A percentile compares a stretch with the other conserved stretches of the same genome.
Conservation (phyloP, 192 early-diverging fungal genomes). For the Glomus cerebriforme region DNA sequence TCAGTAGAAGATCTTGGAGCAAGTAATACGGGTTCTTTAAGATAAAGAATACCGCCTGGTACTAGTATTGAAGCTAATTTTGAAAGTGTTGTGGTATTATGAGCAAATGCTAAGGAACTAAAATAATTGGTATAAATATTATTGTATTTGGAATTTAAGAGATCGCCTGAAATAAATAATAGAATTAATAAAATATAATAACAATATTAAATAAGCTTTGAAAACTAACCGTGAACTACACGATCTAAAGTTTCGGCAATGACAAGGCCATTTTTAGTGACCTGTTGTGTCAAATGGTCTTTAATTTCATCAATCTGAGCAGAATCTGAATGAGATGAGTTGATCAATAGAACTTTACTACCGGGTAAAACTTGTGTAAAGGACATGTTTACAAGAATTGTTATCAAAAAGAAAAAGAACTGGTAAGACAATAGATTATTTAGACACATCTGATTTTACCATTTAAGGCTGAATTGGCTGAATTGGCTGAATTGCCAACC, state of each 20-base stretch:
- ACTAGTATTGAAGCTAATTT: constrained; percentile 64
- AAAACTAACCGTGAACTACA: background rate
- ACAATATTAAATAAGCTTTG: background rate
- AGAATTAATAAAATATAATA: background rate
- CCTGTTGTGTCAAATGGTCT: background rate
- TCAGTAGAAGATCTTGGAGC: constrained; percentile 44
- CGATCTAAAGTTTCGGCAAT: background rate
- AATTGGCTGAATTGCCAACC: no score
- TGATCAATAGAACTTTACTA: constrained; percentile 12
- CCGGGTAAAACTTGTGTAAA: background rate
- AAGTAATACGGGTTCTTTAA: constrained; percentile 71
- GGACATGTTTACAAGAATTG: background rate
- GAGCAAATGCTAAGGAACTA: constrained; percentile 60
- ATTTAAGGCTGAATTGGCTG: no score
- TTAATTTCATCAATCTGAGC: background rate
- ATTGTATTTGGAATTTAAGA: constrained; percentile 62
- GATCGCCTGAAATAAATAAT: constrained; percentile 41
- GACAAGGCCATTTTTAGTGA: background rate
- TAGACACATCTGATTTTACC: no score
- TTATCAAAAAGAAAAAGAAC: no score
- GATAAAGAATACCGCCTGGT: constrained; percentile 65
- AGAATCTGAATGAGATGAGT: background rate
- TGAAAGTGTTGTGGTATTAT: constrained; percentile 62
- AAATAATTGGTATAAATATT: constrained; percentile 59
- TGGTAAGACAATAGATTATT: no score